A percentile compares a stretch with the other conserved stretches of the same genome.
Evolutionary conservation across 2,329 filamentous ascomycete genomes (phyloP).

Genomic region (Acrocalymma vagum): DNA sequence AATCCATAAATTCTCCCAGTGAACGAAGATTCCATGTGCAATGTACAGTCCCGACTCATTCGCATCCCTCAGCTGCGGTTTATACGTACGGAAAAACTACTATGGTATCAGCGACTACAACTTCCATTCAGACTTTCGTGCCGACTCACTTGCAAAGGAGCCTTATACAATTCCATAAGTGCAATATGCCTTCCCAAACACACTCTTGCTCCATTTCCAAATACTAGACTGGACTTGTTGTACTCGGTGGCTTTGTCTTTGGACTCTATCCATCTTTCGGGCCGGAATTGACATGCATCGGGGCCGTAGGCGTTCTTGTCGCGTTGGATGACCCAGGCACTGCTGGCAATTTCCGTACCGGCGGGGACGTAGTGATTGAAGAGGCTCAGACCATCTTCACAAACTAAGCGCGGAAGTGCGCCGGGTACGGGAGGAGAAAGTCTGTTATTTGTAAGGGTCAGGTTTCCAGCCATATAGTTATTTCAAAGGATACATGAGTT

Average conservation of each 20-base stretch:
- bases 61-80: slow-evolving; percentile 34
- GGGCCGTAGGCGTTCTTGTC: slow-evolving; percentile 36
- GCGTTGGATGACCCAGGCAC: slow-evolving; percentile 39
- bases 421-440: slow-evolving; percentile 61
- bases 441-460: too few species aligned
- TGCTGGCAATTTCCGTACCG: slow-evolving; percentile 38
- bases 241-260: slow-evolving; percentile 52
- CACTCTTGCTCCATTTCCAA: slow-evolving; percentile 59
- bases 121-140: too few species aligned
- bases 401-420: slow-evolving; percentile 59
- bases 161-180: slow-evolving; percentile 63
- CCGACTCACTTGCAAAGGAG: slow-evolving; percentile 40
- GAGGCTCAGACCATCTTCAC: slow-evolving; percentile 43
- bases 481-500: background rate
- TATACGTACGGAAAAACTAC: slow-evolving; percentile 55
- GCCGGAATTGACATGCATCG: slow-evolving; percentile 36
- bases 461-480: too few species aligned
- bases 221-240: slow-evolving; percentile 59
- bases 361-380: slow-evolving; percentile 40
- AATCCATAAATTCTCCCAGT: slow-evolving; percentile 53
- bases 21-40: slow-evolving; percentile 54
- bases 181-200: slow-evolving; percentile 62
- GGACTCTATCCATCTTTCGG: slow-evolving; percentile 42
- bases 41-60: slow-evolving; percentile 45
- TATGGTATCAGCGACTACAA: too few species aligned